Evolutionary conservation across 805 yeast genomes (phyloP).

Genomic region (Yarrowia sp.): DNA sequence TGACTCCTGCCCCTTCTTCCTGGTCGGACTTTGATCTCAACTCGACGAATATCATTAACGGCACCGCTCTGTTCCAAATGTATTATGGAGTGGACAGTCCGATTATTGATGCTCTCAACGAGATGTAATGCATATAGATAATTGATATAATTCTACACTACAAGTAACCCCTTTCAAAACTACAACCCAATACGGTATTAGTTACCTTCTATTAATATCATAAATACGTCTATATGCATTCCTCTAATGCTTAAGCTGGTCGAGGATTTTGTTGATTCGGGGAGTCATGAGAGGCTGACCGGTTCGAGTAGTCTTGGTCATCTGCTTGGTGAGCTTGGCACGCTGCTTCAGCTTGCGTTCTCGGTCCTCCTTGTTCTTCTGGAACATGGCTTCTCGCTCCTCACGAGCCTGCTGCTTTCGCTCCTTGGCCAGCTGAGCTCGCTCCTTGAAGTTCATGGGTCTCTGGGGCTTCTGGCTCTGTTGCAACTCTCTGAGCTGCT

Average conservation of each 20-base stretch:
- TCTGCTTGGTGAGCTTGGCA: conserved; percentile 46
- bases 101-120: background rate
- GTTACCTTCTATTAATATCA: background rate
- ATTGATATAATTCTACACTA: background rate
- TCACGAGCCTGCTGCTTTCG: conserved; percentile 46
- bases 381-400: conserved; percentile 45
- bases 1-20: background rate
- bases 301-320: conserved; percentile 55
- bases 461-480: conserved; percentile 19
- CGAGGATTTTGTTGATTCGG: conserved; percentile 71
- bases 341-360: conserved; percentile 40
- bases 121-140: background rate
- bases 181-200: no score
- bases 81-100: background rate
- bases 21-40: conserved; percentile 17
- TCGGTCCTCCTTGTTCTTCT: conserved; percentile 43
- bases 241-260: conserved; percentile 50
- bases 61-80: background rate
- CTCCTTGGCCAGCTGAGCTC: conserved; percentile 42
- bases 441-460: conserved; percentile 39
- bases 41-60: conserved; percentile 4
- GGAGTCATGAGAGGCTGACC: conserved; percentile 96
- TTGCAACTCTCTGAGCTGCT: background rate
- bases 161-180: no score
- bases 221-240: background rate